A percentile compares a stretch with the other conserved stretches of the same genome.
Evolutionary conservation across 1,284 basidiomycete species (phyloP).

Genomic region (Cystobasidiaceae sp.): DNA sequence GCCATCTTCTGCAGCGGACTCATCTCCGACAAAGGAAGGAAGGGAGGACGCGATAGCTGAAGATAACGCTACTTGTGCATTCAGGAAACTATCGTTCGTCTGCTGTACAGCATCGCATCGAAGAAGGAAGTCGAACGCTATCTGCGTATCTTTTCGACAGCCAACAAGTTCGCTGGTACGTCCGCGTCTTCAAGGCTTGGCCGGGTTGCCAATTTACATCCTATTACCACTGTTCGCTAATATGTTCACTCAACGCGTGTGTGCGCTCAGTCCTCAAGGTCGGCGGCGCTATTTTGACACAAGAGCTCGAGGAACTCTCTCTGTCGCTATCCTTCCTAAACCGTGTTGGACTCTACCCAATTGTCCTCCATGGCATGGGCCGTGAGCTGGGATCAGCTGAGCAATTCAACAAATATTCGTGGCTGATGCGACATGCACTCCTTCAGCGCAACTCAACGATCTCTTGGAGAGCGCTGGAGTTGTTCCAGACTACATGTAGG

Average conservation of each 20-base stretch:
- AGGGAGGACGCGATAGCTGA: no score
- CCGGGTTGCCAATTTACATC: not conserved
- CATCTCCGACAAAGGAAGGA: not conserved
- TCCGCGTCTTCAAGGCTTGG: not conserved
- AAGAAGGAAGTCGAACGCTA: conserved; percentile 94
- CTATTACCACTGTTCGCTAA: no score
- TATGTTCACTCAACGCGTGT: conserved; percentile 33
- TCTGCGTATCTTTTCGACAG: conserved; percentile 79
- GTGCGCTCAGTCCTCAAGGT: conserved; percentile 53
- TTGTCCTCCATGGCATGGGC: conserved; percentile 90
- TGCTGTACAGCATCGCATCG: conserved; percentile 89
- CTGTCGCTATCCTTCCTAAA: conserved; percentile 89
- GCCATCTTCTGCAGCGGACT: not conserved
- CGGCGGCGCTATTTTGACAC: conserved; percentile 80
- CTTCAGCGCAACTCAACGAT: conserved; percentile 56
- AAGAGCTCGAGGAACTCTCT: conserved; percentile 82
- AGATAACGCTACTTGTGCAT: no score
- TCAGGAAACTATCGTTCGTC: conserved; percentile 55
- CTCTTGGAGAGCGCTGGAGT: conserved; percentile 85
- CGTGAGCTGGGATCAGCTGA: no score
- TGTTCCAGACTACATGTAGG: conserved; percentile 90
- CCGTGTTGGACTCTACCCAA: conserved; percentile 86
- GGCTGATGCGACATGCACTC: no score
- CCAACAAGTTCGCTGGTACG: conserved; percentile 44
- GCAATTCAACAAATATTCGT: no score